Evolutionary conservation across 495 filamentous ascomycete species (phyloP), one percentile per base, ranked within the genome.

Genomic region (Penicillium riverlandense): DNA sequence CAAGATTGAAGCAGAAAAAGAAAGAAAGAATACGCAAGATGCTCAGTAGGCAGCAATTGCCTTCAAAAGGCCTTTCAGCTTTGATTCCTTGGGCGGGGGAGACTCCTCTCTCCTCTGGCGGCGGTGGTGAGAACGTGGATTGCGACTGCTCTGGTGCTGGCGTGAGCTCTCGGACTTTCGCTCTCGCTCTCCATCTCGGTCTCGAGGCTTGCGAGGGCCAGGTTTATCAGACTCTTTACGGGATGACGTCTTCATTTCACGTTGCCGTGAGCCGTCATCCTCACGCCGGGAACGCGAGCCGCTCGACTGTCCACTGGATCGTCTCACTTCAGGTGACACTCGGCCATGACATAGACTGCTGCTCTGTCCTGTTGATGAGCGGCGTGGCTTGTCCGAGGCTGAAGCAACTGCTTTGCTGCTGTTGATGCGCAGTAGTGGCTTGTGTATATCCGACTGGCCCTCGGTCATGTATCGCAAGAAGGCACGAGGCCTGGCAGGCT

Each of bases 391-490:
- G 11, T 69, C 61, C 11, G 46, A 38, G 11, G 58, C 44, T 7
- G 64, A 48, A 8, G 57, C 50, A 7, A 56, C 37, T 7, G 66
- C 62, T 36, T 64, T 70, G 16, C 51, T 45, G 34, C 53, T 54
- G 42, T 69, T 69, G 13, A 68, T 45, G n/a, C 52, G 59, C 32
- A 69, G 52, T 8, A 66, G 48, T 35, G 61, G 63, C 2, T 58
- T 59, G 29, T 63, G 64, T 2, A 48, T 61, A 44, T 67, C 66
- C 4, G 62, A 59, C 16, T 61, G 50, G n/a, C 61, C 67, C 12
- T 61, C 58, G n/a, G 53, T 62, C 59, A 69, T 61, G 44, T 69
- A 69, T 28, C 63, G 60, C 33, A 72, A 48, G 53, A 70, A 67
- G 12, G 58, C 57, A 38, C 62, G 55, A 27, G 59, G 58, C 28